A percentile compares a stretch with the other conserved stretches of the same genome.
These are phyloP conservation scores for Globisporangium irregulare DNA, from an alignment of 352 stramenopile genomes.

Conservation along the genomic window DNA sequence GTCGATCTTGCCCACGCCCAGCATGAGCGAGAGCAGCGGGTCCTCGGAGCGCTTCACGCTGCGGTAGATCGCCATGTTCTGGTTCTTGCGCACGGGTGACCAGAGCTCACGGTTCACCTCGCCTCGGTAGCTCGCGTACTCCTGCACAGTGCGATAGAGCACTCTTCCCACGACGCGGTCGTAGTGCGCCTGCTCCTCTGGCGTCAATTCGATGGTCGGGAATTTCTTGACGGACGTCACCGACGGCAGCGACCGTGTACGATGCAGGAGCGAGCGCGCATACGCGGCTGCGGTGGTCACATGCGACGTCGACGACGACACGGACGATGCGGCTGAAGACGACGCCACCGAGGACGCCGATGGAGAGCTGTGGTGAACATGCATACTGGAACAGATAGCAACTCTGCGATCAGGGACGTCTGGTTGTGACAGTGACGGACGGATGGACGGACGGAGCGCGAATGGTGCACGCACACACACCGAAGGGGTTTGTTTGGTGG, in stretches of 20 bases:
- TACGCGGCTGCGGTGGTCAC: slow-evolving; percentile 11
- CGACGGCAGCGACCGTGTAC: not conserved
- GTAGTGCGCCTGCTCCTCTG: slow-evolving; percentile 30
- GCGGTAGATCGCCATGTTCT: slow-evolving; percentile 45
- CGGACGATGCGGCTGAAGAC: slow-evolving; percentile 9
- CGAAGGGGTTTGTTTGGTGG: not conserved
- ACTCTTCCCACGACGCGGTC: slow-evolving; percentile 23
- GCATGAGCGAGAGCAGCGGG: slow-evolving; percentile 26
- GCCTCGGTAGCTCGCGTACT: slow-evolving; percentile 22
- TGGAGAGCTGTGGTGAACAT: not conserved
- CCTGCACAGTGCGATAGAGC: slow-evolving; percentile 28
- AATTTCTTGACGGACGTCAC: slow-evolving; percentile 6
- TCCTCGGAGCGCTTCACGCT: slow-evolving; percentile 38
- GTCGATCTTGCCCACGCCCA: slow-evolving; percentile 30
- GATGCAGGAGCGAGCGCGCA: slow-evolving; percentile 13
- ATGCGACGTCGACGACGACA: slow-evolving; percentile 20
- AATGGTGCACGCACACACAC: not conserved
- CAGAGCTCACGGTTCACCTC: slow-evolving; percentile 24
- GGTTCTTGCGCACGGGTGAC: slow-evolving; percentile 36
- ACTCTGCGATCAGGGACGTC: not conserved
- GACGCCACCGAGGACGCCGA: not conserved
- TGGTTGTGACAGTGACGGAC: not conserved
- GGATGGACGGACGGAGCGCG: not conserved
- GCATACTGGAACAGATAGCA: not conserved
- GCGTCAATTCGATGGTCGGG: slow-evolving; percentile 10